Base-by-base conservation (phyloP, 2,329 filamentous ascomycete genomes). In the Calonectria hongkongensis region DNA sequence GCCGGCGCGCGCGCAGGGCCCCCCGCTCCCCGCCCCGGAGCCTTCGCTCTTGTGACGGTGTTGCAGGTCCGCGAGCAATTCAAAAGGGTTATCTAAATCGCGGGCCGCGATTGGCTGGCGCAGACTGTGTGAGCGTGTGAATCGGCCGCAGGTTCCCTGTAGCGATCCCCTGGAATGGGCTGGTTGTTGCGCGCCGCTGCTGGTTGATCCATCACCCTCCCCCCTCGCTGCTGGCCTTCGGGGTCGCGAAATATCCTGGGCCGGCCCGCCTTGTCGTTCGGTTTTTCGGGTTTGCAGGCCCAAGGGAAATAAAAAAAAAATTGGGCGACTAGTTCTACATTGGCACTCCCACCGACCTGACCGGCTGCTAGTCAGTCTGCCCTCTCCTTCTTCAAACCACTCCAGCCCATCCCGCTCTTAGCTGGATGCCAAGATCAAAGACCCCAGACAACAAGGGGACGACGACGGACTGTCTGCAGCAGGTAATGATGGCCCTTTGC, bases 401-500 rank as follows among this genome's bases (percentile, higher is more conserved):
- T 30, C 21, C 36, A 36, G 33, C 25, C 58, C 16, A 16, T 41
- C 58, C 27, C 36, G 39, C 39, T 45, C 21, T 41, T 16, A n/a
- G 56, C 21, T 62, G 51, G 27, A 56, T 66, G 68, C 60, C 62
- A 71, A 60, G 68, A 67, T 27, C 27, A 18, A 51, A 68, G 25
- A 36, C 47, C 62, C 62, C 56, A 48, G 56, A 66, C 28, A 50
- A 41, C 54, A 39, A 64, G 45, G 56, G 45, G 30, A 45, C 33
- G 33, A 21, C 21, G 21, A 21, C 21, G 21, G 21, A 62, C 58
- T 50, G 45, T 67, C 45, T 73, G 71, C 67, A 67, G 62, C 71
- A 73, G 67, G 71, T 73, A 73, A 58, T 70, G 51, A 65, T 64
- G 50, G 18, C 27, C 50, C 21, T 21, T 56, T 50, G 54, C 39